Base-by-base conservation (phyloP, 2,329 filamentous ascomycete genomes). In the Arthrocladium fulminans region DNA sequence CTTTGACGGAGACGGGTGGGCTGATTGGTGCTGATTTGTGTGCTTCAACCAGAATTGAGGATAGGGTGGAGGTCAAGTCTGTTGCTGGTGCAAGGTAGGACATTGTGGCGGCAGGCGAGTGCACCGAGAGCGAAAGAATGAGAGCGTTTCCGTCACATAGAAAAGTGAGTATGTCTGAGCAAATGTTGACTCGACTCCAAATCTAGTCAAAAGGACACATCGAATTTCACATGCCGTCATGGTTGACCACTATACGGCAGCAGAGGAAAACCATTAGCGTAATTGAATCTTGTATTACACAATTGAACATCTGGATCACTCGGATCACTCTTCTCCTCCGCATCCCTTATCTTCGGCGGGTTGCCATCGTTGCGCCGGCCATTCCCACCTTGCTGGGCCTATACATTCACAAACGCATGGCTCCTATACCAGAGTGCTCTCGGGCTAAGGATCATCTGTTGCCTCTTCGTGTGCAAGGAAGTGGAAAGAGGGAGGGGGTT, bases 1-100 rank as follows among this genome's bases (percentile, higher is more conserved):
- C 63, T 49, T 65, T 57, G 23, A 61, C 40, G 2, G 51, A 49
- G 47, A 37, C 23, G 10, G 23, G 20, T 30, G 24, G 29, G 39
- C 15, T 34, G 8, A 50, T 47, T 3, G 48, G 41, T 15, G 50
- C 51, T 4, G 51, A 46, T 6, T 51, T 55, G 49, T 57, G 52
- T 22, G 45, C 47, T 34, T 57, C 46, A 19, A 57, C 45, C 25
- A 59, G 40, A 15, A 59, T 47, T 2, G 52, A 43, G 17, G 56
- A 57, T 15, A 59, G 25, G 10, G 47, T 35, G 12, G 27, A 29
- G 2, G 53, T 50, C 10, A 57, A 24, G 15, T 59, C 54, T 15
- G 45, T 47, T 35, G 32, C 6, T 35, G 32, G 5, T 15, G 32
- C 32, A 15, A 35, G 32, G 13, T 35, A 35, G 32, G 10, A n/a